Conservation (phyloP, 768 basidiomycete genomes). For the Boletus vinaceobasis region DNA sequence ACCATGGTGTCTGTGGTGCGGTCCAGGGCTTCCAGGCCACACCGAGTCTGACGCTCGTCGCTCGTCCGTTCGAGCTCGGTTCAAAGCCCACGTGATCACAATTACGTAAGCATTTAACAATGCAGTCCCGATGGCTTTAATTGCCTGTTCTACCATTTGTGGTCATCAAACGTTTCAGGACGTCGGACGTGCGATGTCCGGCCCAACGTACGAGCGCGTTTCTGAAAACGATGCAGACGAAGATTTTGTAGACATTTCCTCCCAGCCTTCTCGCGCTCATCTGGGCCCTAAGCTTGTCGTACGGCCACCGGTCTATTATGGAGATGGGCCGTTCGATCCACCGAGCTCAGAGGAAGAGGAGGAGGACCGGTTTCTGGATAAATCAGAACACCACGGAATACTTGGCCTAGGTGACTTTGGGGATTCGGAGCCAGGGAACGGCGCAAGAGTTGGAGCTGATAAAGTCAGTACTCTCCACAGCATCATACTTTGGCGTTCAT, state of each 20-base stretch:
- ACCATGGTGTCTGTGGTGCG: constrained; percentile 26
- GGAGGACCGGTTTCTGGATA: constrained; percentile 46
- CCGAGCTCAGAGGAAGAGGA: constrained; percentile 80
- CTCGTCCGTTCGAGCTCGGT: too few relatives aligned
- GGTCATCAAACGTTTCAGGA: neutral
- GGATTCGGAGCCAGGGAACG: constrained; percentile 28
- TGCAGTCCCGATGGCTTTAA: neutral
- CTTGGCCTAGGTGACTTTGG: constrained; percentile 5
- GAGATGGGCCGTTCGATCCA: constrained; percentile 72
- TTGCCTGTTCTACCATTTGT: neutral
- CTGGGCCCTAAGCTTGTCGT: constrained; percentile 11
- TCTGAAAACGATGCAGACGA: constrained; percentile 24
- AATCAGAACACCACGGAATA: constrained; percentile 27
- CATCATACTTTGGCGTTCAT: constrained; percentile 1
- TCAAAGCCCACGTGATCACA: constrained; percentile 8
- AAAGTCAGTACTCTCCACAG: constrained; percentile 31
- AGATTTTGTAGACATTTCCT: constrained; percentile 7
- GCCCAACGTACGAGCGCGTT: constrained; percentile 30
- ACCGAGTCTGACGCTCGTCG: neutral
- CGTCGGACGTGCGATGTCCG: constrained; percentile 23
- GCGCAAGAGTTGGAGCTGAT: constrained; percentile 34
- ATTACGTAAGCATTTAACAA: constrained; percentile 8
- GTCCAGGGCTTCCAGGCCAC: neutral
- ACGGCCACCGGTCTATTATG: constrained; percentile 55
- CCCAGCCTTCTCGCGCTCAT: constrained; percentile 2